phyloP scores from a whole-genome alignment of 352 stramenopile genomes.

The Lagenidium giganteum region DNA sequence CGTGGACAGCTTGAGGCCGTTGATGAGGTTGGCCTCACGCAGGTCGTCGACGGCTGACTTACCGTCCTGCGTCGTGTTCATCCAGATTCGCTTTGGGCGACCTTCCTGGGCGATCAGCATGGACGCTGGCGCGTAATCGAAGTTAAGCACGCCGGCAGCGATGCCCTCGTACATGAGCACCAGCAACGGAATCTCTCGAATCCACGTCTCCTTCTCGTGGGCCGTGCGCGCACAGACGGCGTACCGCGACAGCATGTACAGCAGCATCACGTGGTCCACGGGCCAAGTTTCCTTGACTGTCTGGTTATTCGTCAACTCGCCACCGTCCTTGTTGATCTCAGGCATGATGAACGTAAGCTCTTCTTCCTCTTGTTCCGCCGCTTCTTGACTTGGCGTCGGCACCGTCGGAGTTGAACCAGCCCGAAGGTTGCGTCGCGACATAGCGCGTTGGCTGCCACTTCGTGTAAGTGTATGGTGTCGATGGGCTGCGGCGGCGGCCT shows the following conservation, averaged over 20 bases:
- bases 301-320: conserved; percentile 25
- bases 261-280: conserved; percentile 43
- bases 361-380: no score
- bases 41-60: conserved; percentile 64
- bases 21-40: conserved; percentile 52
- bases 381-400: no score
- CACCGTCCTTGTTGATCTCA: conserved; percentile 40
- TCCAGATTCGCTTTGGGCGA: conserved; percentile 47
- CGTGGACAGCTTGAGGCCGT: conserved; percentile 56
- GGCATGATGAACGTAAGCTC: conserved; percentile 51
- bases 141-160: conserved; percentile 43
- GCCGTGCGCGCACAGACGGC: conserved; percentile 65
- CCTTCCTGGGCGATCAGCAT: conserved; percentile 52
- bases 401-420: no score
- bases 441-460: no score
- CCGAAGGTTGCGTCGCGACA: no score
- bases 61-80: conserved; percentile 62
- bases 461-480: no score
- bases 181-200: conserved; percentile 90
- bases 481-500: no score
- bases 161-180: conserved; percentile 85
- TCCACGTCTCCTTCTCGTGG: conserved; percentile 91
- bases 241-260: conserved; percentile 85
- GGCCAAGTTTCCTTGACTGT: conserved; percentile 49
- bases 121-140: conserved; percentile 56